These are phyloP conservation scores for Phytophthora lateralis DNA, from an alignment of 352 stramenopile genomes.

Conservation along the genomic window DNA sequence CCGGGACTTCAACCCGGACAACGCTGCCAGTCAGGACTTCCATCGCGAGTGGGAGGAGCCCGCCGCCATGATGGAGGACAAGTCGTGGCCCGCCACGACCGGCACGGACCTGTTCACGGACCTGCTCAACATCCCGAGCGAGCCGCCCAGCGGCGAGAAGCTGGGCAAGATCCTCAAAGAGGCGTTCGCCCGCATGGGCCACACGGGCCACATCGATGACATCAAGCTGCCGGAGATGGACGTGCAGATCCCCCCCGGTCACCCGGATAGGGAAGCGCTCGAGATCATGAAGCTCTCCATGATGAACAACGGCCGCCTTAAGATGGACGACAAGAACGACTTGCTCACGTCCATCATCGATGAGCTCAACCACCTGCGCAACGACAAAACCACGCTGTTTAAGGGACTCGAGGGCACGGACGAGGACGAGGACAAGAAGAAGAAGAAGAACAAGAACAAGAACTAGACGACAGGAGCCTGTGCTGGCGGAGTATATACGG, in stretches of 20 bases:
- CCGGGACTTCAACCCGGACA: conserved; percentile 82
- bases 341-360: conserved; percentile 83
- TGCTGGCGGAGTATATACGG: conserved; percentile 23
- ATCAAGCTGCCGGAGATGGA: conserved; percentile 78
- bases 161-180: conserved; percentile 71
- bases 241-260: conserved; percentile 62
- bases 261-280: conserved; percentile 81
- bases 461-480: conserved; percentile 17
- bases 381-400: conserved; percentile 87
- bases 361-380: conserved; percentile 81
- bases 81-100: conserved; percentile 84
- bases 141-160: conserved; percentile 62
- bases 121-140: conserved; percentile 77
- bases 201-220: conserved; percentile 70
- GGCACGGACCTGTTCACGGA: conserved; percentile 82
- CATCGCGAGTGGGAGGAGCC: conserved; percentile 78
- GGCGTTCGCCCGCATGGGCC: conserved; percentile 75
- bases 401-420: conserved; percentile 64
- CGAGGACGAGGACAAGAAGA: conserved; percentile 23
- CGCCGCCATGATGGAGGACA: conserved; percentile 87
- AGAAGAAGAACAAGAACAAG: conserved; percentile 27
- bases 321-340: conserved; percentile 91
- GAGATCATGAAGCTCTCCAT: conserved; percentile 91
- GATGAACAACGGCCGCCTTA: conserved; percentile 88
- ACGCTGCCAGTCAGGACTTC: conserved; percentile 52